phyloP scores from a whole-genome alignment of 2,329 filamentous ascomycete species.

The Fusarium graminum region DNA sequence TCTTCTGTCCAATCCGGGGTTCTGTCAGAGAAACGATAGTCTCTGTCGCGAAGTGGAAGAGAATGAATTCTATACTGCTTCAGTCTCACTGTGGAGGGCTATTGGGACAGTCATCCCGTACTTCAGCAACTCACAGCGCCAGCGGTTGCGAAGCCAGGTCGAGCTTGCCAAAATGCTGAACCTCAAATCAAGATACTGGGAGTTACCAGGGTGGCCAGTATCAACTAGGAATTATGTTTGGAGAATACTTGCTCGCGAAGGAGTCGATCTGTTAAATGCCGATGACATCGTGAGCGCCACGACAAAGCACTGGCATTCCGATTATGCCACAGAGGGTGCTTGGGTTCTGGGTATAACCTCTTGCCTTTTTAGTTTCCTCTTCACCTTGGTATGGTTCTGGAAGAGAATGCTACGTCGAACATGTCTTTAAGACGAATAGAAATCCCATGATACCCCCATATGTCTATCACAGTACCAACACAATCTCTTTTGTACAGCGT shows the following conservation, averaged over 20 bases:
- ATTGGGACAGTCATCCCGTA: conserved; percentile 61
- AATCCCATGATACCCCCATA: neutral
- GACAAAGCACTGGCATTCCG: conserved; percentile 35
- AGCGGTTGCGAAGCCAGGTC: conserved; percentile 59
- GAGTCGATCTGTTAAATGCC: conserved; percentile 71
- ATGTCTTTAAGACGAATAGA: neutral
- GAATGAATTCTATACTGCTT: conserved; percentile 75
- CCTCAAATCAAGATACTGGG: conserved; percentile 72
- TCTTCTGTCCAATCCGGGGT: conserved; percentile 46
- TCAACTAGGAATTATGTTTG: conserved; percentile 68
- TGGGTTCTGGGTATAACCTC: conserved; percentile 42
- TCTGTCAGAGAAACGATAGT: conserved; percentile 20
- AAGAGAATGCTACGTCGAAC: conserved; percentile 26
- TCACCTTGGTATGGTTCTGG: conserved; percentile 35
- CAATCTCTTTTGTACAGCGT: neutral
- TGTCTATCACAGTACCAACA: neutral
- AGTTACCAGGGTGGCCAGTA: conserved; percentile 70
- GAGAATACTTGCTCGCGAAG: conserved; percentile 66
- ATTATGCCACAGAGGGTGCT: conserved; percentile 35
- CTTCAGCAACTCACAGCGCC: conserved; percentile 58
- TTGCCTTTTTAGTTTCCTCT: conserved; percentile 31
- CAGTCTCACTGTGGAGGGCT: conserved; percentile 64
- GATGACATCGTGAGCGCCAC: conserved; percentile 66
- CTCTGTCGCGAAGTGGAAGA: conserved; percentile 27
- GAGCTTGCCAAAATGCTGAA: conserved; percentile 63